Conservation (phyloP, 164 flowering plant species). For the Vitis amurensis region DNA sequence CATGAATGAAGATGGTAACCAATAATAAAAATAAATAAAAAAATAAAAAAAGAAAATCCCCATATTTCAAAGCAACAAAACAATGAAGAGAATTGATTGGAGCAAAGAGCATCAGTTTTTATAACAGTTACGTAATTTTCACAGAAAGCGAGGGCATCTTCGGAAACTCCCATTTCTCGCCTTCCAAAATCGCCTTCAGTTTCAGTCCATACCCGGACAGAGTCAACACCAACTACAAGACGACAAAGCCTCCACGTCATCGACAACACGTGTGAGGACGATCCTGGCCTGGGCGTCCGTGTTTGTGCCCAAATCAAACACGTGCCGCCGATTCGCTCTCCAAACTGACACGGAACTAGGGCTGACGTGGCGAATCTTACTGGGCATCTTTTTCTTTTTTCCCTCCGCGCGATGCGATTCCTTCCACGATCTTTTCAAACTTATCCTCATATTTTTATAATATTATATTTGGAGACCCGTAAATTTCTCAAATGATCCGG, state of each 20-base stretch:
- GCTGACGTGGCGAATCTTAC: conserved; percentile 1
- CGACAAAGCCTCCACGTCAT: conserved; percentile 11
- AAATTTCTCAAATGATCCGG: no score
- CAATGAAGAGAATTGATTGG: no score
- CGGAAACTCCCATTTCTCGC: not conserved
- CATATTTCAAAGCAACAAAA: no score
- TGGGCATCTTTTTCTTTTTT: not conserved
- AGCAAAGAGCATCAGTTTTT: no score
- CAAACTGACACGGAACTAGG: not conserved
- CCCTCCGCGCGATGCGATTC: not conserved
- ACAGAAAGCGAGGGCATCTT: no score
- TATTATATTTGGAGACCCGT: no score
- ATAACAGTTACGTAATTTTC: no score
- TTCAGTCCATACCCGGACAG: not conserved
- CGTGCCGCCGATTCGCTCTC: not conserved
- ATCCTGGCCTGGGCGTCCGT: no score
- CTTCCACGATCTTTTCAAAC: not conserved
- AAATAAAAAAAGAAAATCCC: no score
- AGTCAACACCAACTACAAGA: conserved; percentile 7
- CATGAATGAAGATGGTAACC: no score
- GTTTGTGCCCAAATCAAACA: not conserved
- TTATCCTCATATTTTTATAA: no score
- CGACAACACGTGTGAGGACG: conserved; percentile 7
- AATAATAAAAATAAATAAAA: no score
- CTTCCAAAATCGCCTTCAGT: not conserved